Evolutionary conservation across 345 rosid genomes (phyloP), one percentile per base, ranked within the genome.

Genomic region (Litchi chinensis): DNA sequence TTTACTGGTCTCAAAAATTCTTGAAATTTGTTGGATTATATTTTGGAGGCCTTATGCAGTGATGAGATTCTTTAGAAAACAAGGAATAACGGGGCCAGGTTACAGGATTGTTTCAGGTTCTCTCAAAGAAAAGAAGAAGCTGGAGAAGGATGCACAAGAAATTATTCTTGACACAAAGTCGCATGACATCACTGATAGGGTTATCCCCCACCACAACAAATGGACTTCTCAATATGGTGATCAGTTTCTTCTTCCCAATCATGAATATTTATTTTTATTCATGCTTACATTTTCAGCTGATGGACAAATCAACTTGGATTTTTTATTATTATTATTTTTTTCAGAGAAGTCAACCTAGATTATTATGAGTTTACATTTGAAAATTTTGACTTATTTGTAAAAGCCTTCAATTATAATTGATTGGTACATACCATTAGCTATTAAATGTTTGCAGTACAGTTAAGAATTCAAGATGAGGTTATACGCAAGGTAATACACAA

Each of bases 21-120:
- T 65, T 52, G 39, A 19, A 57, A 48, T 76, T 46, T 44, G 71
- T 5, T 56, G 40, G 70, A 40, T 60, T 70, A 46, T 87, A 28
- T 12, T 78, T 3, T 83, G 88, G 88, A 74, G 85, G 84, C 86
- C 86, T 13, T 65, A 85, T 39, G 73, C 18, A 26, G 15, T 83
- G 73, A 79, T 79, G 4, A 79, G 71, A 60, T 6, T 12, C 19
- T 83, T 87, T 44, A 62, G 74, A 62, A 75, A 79, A 37, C 85
- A 83, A 83, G 88, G 90, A 54, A 41, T 85, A 6, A 40, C 10
- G 3, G 88, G 82, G 3, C 88, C 86, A 10, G 40, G 79, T 5
- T 85, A 85, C 75, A 19, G 26, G 0, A 22, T 79, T 41, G 40
- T 83, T 28, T 46, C 60, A 8, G 90, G 90, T 1, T 83, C 86